Evolutionary conservation across 129 eudicot genomes (phyloP).

Genomic region (Pulicaria dysenterica): DNA sequence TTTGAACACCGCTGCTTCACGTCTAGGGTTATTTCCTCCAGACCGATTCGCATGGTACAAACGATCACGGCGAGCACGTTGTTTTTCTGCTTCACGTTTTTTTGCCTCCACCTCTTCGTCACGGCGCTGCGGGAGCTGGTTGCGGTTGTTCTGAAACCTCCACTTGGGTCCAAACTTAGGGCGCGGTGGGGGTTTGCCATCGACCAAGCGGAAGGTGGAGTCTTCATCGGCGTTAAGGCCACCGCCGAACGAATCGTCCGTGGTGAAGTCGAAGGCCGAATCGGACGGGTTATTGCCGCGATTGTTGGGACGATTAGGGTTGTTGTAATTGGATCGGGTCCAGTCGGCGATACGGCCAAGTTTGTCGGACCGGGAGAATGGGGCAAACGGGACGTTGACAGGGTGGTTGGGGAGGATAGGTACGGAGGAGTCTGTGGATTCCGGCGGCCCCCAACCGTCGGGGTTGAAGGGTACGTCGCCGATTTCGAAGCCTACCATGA

Average conservation of each 20-base stretch:
- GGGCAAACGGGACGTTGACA: conserved; percentile 73
- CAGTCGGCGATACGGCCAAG: conserved; percentile 92
- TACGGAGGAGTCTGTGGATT: conserved; percentile 37
- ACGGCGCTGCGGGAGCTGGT: conserved; percentile 78
- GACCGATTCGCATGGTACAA: conserved; percentile 57
- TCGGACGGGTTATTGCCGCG: conserved; percentile 41
- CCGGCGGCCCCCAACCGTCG: conserved; percentile 95
- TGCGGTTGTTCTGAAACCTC: conserved; percentile 59
- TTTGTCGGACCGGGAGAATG: conserved; percentile 88
- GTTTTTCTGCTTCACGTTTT: conserved; percentile 78
- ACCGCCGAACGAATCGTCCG: conserved; percentile 67
- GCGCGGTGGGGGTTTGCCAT: conserved; percentile 67
- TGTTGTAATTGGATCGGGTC: conserved; percentile 52
- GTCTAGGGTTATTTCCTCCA: conserved; percentile 46
- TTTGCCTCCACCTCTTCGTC: conserved; percentile 79
- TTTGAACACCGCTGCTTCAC: conserved; percentile 68
- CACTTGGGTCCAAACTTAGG: conserved; percentile 75
- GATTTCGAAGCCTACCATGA: conserved; percentile 60
- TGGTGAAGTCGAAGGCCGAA: conserved; percentile 82
- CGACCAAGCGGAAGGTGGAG: conserved; percentile 76
- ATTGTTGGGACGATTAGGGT: conserved; percentile 34
- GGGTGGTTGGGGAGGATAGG: conserved; percentile 46
- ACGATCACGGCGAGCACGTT: conserved; percentile 72
- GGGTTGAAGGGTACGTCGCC: conserved; percentile 77
- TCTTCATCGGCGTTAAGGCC: conserved; percentile 64